phyloP scores from a whole-genome alignment of 192 early-diverging fungal genomes.

The Anaeromyces robustus region DNA sequence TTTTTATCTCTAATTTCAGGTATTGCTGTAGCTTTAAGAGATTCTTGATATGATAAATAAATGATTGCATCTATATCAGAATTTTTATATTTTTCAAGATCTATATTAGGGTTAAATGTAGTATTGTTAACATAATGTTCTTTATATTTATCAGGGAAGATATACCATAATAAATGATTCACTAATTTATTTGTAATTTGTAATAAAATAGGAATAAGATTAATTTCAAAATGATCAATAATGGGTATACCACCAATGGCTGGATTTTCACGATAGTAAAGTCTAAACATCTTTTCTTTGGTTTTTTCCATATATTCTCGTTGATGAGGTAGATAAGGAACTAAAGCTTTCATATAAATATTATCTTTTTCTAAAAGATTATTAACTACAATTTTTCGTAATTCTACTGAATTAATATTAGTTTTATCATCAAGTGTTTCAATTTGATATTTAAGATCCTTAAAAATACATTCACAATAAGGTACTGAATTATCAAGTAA shows the following conservation, averaged over 20 bases:
- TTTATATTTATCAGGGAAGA: constrained; percentile 52
- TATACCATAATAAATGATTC: constrained; percentile 57
- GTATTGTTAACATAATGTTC: too few relatives aligned
- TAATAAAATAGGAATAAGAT: constrained; percentile 63
- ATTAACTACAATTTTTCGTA: constrained; percentile 22
- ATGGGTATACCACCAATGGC: constrained; percentile 85
- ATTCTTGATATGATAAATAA: constrained; percentile 5
- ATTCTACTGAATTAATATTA: neutral
- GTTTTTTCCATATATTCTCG: constrained; percentile 28
- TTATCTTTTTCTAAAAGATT: constrained; percentile 3
- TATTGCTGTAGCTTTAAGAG: constrained; percentile 12
- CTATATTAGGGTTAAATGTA: too few relatives aligned
- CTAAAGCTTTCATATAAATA: neutral
- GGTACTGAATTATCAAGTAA: neutral
- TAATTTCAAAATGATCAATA: constrained; percentile 78
- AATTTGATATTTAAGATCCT: constrained; percentile 1
- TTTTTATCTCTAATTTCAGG: constrained; percentile 15
- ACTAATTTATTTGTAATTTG: constrained; percentile 77
- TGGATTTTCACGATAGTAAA: constrained; percentile 60
- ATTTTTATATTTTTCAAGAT: neutral
- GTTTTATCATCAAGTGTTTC: constrained; percentile 1
- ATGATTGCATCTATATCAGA: neutral
- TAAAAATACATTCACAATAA: neutral
- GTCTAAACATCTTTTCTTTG: constrained; percentile 74
- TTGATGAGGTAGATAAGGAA: constrained; percentile 24